Evolutionary conservation across 306 rosid genomes (phyloP), one percentile per base, ranked within the genome.

Genomic region (Vigna trinervia): DNA sequence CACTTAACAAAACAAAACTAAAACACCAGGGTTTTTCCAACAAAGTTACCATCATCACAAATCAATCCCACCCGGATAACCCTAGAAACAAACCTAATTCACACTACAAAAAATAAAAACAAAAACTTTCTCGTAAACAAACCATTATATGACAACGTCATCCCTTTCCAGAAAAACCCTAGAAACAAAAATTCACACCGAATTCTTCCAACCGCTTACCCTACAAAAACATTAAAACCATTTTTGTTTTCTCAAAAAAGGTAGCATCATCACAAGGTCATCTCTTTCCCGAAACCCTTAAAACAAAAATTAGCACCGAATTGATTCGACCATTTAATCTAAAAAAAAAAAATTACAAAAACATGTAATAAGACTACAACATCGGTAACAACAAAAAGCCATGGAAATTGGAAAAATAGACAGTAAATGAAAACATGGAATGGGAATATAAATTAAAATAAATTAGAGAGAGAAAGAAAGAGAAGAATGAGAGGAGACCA

Each of bases 401-500:
- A 12, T 3, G 17, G 19, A 48, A 48, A 48, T 48, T 48, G 53
- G 7, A 48, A 6, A 41, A 41, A 41, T 0, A 41, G 12, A 41
- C 11, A 8, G 12, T 9, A 9, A 51, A 51, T 1, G 8, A 51
- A n/a, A n/a, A 6, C 9, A 51, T 5, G 1, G 5, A 12, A 45
- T 45, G 50, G 12, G 8, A 41, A 41, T 1, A 41, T 34, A 41
- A 41, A 41, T 41, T 8, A 41, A 41, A 9, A 41, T 8, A 41
- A 41, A 41, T 5, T 8, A 41, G 10, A 43, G 12, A 57, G 15
- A n/a, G 32, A 54, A 3, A 52, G 14, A 60, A n/a, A 9, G 26
- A 5, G 12, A 6, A 11, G n/a, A 17, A 32, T 6, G 34, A 26
- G 48, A 19, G 75, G 19, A 78, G 41, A 94, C 98, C 98, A 90